These are phyloP conservation scores for Dryadomyces quercivorus DNA, from an alignment of 2,329 filamentous ascomycete species.

Conservation along the genomic window DNA sequence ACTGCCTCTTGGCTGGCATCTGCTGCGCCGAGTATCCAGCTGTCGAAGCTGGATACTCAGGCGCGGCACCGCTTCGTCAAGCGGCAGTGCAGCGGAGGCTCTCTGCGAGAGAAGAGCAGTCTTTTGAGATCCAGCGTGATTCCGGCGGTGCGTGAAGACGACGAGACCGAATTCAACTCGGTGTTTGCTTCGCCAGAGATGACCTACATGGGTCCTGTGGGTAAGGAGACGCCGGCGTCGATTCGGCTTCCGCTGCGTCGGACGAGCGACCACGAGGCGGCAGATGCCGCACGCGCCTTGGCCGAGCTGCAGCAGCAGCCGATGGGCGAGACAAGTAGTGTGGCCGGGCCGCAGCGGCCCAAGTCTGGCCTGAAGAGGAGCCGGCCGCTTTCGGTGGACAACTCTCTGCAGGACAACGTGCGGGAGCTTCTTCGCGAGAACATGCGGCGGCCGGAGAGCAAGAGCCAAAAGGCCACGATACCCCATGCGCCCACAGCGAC, in stretches of 20 bases:
- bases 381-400: slow-evolving; percentile 45
- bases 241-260: slow-evolving; percentile 33
- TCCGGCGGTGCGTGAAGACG: slow-evolving; percentile 42
- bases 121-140: slow-evolving; percentile 36
- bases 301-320: slow-evolving; percentile 47
- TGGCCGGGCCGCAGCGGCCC: slow-evolving; percentile 5
- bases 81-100: slow-evolving; percentile 28
- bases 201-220: slow-evolving; percentile 35
- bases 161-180: slow-evolving; percentile 27
- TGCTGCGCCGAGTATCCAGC: slow-evolving; percentile 40
- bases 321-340: slow-evolving; percentile 17
- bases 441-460: slow-evolving; percentile 15
- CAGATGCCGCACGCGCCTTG: slow-evolving; percentile 45
- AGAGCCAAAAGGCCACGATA: slow-evolving; percentile 20
- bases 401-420: slow-evolving; percentile 53
- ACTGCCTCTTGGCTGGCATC: slow-evolving; percentile 49
- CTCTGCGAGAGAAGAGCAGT: slow-evolving; percentile 28
- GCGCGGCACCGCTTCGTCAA: slow-evolving; percentile 53
- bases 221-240: slow-evolving; percentile 34
- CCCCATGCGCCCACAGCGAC: no score
- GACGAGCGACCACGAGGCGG: slow-evolving; percentile 38
- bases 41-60: slow-evolving; percentile 41
- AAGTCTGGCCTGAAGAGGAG: slow-evolving; percentile 43
- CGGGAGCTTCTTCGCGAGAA: slow-evolving; percentile 43
- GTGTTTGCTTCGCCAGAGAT: slow-evolving; percentile 42